These are phyloP conservation scores for Nannizziopsis arthrosporioides DNA, from an alignment of 2,329 filamentous ascomycete genomes.

Conservation along the genomic window DNA sequence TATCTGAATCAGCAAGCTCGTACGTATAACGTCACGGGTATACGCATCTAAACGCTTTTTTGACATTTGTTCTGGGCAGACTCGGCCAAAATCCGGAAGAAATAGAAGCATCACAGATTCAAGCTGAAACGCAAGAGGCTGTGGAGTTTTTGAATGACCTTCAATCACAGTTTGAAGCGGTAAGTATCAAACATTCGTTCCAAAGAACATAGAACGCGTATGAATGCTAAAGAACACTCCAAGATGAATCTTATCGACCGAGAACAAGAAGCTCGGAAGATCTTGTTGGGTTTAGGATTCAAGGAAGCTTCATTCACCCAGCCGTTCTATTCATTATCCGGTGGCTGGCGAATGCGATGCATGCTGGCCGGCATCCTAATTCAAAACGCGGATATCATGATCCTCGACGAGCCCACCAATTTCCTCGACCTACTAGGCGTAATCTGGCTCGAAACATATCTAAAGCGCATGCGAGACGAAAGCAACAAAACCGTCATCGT, in stretches of 20 bases:
- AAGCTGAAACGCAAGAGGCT: conserved; percentile 57
- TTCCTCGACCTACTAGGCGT: conserved; percentile 74
- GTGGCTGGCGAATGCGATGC: conserved; percentile 64
- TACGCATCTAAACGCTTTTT: background rate
- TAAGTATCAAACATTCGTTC: conserved; percentile 20
- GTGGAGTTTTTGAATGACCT: conserved; percentile 58
- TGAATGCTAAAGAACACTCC: background rate
- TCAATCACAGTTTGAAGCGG: conserved; percentile 55
- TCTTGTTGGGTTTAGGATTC: conserved; percentile 62
- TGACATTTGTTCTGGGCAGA: conserved; percentile 13
- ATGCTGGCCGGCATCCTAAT: conserved; percentile 55
- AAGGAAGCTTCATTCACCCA: conserved; percentile 49
- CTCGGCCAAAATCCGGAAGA: conserved; percentile 44
- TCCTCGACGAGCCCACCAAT: conserved; percentile 80
- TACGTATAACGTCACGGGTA: conserved; percentile 21
- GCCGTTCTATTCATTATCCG: conserved; percentile 56
- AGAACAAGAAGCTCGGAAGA: conserved; percentile 54
- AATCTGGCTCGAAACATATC: conserved; percentile 68
- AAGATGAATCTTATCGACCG: conserved; percentile 47
- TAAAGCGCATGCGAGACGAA: conserved; percentile 45
- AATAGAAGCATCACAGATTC: conserved; percentile 46
- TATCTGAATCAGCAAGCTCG: conserved; percentile 46
- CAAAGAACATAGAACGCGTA: background rate
- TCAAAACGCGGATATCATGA: conserved; percentile 62
- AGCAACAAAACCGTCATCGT: conserved; percentile 56